Conservation (phyloP, 768 basidiomycete species). For the Podaxis sp. region DNA sequence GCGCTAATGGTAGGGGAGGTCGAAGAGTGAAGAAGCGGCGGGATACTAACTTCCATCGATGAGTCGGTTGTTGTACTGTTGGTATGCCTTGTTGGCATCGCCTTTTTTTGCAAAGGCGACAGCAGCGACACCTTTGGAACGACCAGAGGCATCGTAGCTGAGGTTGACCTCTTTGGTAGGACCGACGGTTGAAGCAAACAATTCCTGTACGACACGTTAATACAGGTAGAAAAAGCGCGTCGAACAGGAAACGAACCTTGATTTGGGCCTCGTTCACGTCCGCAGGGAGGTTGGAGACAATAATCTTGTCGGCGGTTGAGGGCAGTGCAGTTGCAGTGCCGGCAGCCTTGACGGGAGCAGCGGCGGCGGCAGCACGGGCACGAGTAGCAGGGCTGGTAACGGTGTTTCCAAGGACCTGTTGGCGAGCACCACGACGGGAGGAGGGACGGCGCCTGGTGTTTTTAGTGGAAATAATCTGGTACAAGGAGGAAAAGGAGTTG, state of each 20-base stretch:
- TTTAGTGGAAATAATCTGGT: constrained; percentile 67
- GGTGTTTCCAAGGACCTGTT: constrained; percentile 60
- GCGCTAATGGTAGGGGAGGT: constrained; percentile 26
- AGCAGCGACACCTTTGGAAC: constrained; percentile 88
- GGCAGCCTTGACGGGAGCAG: constrained; percentile 40
- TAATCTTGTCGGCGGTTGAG: constrained; percentile 77
- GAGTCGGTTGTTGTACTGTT: constrained; percentile 96
- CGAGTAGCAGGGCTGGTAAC: constrained; percentile 48
- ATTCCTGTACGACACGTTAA: constrained; percentile 58
- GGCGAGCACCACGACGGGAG: constrained; percentile 48
- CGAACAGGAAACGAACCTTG: constrained; percentile 52
- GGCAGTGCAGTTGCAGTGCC: constrained; percentile 38
- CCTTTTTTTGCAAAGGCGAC: constrained; percentile 85
- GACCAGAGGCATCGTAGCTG: constrained; percentile 80
- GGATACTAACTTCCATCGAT: constrained; percentile 99
- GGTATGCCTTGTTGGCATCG: constrained; percentile 89
- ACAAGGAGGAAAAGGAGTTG: constrained; percentile 10
- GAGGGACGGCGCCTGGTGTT: constrained; percentile 48
- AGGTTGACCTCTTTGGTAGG: constrained; percentile 82
- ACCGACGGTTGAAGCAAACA: constrained; percentile 90
- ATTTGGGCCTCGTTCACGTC: constrained; percentile 95
- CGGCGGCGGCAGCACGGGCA: constrained; percentile 40
- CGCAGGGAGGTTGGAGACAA: constrained; percentile 89
- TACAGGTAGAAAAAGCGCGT: background rate
- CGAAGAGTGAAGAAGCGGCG: constrained; percentile 45